These are phyloP conservation scores for Sugiyamaella japonica DNA, from an alignment of 1,139 yeast species.

Conservation along the genomic window DNA sequence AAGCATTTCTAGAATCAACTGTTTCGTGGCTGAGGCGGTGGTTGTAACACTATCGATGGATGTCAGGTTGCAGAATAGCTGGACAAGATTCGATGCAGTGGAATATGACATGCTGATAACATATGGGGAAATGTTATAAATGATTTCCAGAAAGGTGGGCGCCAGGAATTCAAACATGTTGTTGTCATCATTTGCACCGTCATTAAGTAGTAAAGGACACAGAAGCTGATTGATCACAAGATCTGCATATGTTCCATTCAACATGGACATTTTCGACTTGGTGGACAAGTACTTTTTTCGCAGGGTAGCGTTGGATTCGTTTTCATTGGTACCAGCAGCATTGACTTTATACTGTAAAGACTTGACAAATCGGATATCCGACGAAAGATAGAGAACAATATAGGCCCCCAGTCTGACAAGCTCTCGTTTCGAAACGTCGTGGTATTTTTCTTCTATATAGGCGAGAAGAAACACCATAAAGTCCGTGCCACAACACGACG, in stretches of 20 bases:
- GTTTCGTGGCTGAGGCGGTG: conserved; percentile 42
- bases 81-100: conserved; percentile 57
- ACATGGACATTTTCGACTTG: conserved; percentile 28
- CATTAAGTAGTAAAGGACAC: conserved; percentile 15
- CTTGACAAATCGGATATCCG: conserved; percentile 44
- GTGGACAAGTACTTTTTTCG: conserved; percentile 29
- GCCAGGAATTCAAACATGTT: conserved; percentile 23
- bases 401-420: conserved; percentile 61
- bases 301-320: conserved; percentile 28
- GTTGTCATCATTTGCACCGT: conserved; percentile 26
- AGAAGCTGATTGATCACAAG: conserved; percentile 36
- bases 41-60: conserved; percentile 42
- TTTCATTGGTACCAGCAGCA: conserved; percentile 9
- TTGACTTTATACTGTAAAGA: conserved; percentile 35
- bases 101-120: conserved; percentile 50
- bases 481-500: conserved; percentile 52
- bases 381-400: conserved; percentile 59
- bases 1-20: conserved; percentile 49
- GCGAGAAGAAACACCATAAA: conserved; percentile 56
- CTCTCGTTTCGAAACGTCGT: conserved; percentile 46
- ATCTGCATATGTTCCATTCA: conserved; percentile 40
- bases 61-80: conserved; percentile 46
- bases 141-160: conserved; percentile 38
- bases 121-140: conserved; percentile 41
- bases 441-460: conserved; percentile 55